A percentile compares a stretch with the other conserved stretches of the same genome.
These are phyloP conservation scores for Sporothrix pallida DNA, from an alignment of 2,329 filamentous ascomycete species.

Conservation along the genomic window DNA sequence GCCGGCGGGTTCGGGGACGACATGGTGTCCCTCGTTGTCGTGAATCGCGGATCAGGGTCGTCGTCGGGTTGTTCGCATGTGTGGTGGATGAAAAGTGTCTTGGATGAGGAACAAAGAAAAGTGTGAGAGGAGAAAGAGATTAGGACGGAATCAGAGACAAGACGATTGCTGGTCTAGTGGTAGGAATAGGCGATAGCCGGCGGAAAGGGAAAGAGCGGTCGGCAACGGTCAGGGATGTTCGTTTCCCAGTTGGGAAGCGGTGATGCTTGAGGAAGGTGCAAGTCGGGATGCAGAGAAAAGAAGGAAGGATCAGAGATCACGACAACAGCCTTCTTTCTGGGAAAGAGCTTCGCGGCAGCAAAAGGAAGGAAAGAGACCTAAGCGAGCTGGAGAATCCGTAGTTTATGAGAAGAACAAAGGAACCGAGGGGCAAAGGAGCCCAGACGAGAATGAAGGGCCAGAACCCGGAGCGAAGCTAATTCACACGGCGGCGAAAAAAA, in stretches of 20 bases:
- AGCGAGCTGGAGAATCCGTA: background rate
- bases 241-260: constrained; percentile 28
- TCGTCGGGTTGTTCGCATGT: constrained; percentile 1
- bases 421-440: constrained; percentile 5
- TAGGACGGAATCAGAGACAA: background rate
- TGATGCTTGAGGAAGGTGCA: constrained; percentile 25
- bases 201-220: constrained; percentile 10
- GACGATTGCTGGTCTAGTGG: background rate
- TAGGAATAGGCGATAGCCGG: background rate
- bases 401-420: constrained; percentile 16
- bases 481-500: constrained; percentile 25
- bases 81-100: background rate
- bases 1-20: constrained; percentile 23
- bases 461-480: constrained; percentile 14
- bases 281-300: background rate
- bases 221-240: constrained; percentile 18
- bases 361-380: background rate
- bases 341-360: background rate
- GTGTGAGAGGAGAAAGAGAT: background rate
- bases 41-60: background rate
- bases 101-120: background rate
- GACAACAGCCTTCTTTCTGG: background rate
- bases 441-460: background rate
- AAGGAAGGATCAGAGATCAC: constrained; percentile 1
- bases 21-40: constrained; percentile 13